A percentile compares a stretch with the other conserved stretches of the same genome.
Evolutionary conservation across 2,329 filamentous ascomycete species (phyloP).

Genomic region (Neobulgaria alba): DNA sequence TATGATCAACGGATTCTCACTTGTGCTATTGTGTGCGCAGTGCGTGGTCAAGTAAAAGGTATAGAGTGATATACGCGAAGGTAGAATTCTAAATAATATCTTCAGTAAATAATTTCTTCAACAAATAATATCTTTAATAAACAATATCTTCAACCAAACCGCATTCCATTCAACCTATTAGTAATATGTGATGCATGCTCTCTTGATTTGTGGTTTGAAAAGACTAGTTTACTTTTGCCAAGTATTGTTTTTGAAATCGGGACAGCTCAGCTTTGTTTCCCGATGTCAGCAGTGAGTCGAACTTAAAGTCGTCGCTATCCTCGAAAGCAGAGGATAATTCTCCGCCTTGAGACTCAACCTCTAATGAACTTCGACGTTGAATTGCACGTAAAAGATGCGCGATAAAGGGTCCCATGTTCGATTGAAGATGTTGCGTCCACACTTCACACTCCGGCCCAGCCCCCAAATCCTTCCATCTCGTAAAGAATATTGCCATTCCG

Average conservation of each 20-base stretch:
- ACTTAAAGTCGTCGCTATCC: constrained; percentile 6
- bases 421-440: constrained; percentile 8
- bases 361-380: neutral
- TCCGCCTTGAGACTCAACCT: neutral
- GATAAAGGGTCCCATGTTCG: neutral
- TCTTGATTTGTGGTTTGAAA: neutral
- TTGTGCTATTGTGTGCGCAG: no score
- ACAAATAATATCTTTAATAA: no score
- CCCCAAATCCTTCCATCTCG: constrained; percentile 14
- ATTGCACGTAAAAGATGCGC: neutral
- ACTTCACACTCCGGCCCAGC: constrained; percentile 5
- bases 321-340: constrained; percentile 5
- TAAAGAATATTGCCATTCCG: constrained; percentile 9
- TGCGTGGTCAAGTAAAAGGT: no score
- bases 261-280: constrained; percentile 5
- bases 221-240: neutral
- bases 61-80: no score
- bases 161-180: neutral
- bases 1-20: no score
- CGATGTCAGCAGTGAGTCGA: constrained; percentile 6
- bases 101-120: no score
- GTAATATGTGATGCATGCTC: neutral
- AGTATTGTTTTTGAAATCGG: constrained; percentile 2
- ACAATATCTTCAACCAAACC: neutral
- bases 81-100: no score